phyloP scores from a whole-genome alignment of 805 yeast species.

The Barnettozyma sucrosica region DNA sequence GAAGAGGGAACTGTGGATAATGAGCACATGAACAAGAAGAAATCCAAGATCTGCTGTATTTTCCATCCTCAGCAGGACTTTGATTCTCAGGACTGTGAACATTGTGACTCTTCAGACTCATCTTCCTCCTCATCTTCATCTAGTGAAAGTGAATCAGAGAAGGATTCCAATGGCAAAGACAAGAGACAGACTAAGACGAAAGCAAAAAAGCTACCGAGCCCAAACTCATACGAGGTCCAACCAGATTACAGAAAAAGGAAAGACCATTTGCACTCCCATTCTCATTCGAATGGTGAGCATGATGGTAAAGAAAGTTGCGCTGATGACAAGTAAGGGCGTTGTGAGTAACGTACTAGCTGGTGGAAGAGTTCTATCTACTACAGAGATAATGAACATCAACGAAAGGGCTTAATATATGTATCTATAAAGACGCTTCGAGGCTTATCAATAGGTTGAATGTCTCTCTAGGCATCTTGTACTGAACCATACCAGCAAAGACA shows the following conservation, averaged over 20 bases:
- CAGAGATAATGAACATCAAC: neutral
- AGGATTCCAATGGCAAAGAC: conserved; percentile 19
- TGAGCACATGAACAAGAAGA: conserved; percentile 82
- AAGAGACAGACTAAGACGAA: conserved; percentile 30
- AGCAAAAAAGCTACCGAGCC: conserved; percentile 34
- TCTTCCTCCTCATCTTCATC: conserved; percentile 28
- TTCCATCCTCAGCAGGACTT: conserved; percentile 69
- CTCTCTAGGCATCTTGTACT: conserved; percentile 84
- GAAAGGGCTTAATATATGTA: neutral
- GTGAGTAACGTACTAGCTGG: neutral
- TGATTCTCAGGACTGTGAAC: conserved; percentile 35
- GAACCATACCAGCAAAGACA: conserved; percentile 93
- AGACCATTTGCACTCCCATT: conserved; percentile 9
- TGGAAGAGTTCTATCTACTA: neutral
- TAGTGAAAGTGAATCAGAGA: conserved; percentile 35
- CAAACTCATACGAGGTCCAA: conserved; percentile 86
- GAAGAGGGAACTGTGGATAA: conserved; percentile 82
- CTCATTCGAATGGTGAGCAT: conserved; percentile 9
- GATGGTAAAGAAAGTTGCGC: neutral
- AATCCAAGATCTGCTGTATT: conserved; percentile 85
- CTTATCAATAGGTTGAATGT: conserved; percentile 65
- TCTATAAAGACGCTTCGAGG: conserved; percentile 43
- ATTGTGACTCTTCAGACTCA: conserved; percentile 22
- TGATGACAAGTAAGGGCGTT: neutral
- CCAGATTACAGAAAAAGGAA: conserved; percentile 48